Percentiles rank a stretch among this genome's conserved stretches.
Evolutionary conservation across 179 eudicot genomes (phyloP).

Genomic region (Heliamphora pulchella): DNA sequence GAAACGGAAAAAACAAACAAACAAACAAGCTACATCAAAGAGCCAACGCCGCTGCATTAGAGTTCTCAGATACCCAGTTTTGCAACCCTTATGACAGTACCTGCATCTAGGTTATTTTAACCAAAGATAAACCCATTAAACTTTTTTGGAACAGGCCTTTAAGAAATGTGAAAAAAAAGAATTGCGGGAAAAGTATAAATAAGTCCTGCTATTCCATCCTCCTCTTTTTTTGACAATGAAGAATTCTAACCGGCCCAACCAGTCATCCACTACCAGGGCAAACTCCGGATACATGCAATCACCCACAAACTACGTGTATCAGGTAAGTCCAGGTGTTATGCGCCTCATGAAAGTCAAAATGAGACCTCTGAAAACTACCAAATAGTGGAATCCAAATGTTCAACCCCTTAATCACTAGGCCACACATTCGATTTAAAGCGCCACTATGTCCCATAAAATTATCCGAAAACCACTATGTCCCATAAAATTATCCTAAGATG

Average conservation of each 20-base stretch:
- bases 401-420: too few relatives aligned
- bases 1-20: not conserved
- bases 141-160: not conserved
- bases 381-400: too few relatives aligned
- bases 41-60: not conserved
- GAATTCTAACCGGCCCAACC: too few relatives aligned
- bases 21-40: not conserved
- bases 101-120: slow-evolving; percentile 1
- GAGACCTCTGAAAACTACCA: too few relatives aligned
- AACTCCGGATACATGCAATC: too few relatives aligned
- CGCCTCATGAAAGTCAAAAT: too few relatives aligned
- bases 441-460: not conserved
- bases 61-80: not conserved
- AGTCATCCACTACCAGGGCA: too few relatives aligned
- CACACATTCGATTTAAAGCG: too few relatives aligned
- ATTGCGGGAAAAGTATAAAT: not conserved
- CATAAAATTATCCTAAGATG: not conserved
- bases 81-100: not conserved
- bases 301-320: too few relatives aligned
- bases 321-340: too few relatives aligned
- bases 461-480: not conserved
- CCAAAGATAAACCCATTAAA: not conserved
- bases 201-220: not conserved
- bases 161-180: slow-evolving; percentile 1
- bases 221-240: too few relatives aligned